Conservation (phyloP, 2,329 filamentous ascomycete species). For the Pyrenophora seminiperda region DNA sequence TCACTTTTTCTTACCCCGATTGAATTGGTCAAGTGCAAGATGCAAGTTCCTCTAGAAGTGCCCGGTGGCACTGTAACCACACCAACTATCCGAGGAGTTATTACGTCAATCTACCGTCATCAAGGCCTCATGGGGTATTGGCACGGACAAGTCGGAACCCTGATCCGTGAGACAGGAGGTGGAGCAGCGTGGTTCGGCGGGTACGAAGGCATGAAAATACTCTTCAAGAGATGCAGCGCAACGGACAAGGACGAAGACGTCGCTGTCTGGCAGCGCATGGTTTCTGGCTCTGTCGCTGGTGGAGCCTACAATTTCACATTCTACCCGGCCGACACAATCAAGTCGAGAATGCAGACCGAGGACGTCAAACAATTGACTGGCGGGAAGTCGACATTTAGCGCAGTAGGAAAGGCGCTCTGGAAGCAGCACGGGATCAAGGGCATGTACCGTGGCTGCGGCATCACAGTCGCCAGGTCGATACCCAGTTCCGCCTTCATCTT, state of each 20-base stretch:
- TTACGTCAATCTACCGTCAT: constrained; percentile 78
- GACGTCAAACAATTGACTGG: constrained; percentile 63
- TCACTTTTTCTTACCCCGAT: constrained; percentile 92
- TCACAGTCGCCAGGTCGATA: constrained; percentile 84
- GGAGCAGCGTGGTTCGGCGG: constrained; percentile 87
- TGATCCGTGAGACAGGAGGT: constrained; percentile 92
- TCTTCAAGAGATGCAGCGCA: constrained; percentile 64
- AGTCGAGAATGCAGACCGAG: constrained; percentile 93
- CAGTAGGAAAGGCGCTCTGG: constrained; percentile 77
- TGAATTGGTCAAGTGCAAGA: constrained; percentile 97
- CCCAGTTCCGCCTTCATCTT: constrained; percentile 99
- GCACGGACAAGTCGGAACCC: constrained; percentile 90
- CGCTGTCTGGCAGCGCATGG: constrained; percentile 83
- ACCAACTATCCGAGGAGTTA: constrained; percentile 71
- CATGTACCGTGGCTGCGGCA: constrained; percentile 91
- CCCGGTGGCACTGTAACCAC: constrained; percentile 51
- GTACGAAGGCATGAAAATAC: constrained; percentile 62
- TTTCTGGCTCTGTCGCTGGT: constrained; percentile 84
- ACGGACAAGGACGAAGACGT: constrained; percentile 60
- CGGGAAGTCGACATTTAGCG: constrained; percentile 69
- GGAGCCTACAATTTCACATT: constrained; percentile 97
- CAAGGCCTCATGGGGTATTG: constrained; percentile 88
- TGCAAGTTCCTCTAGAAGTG: constrained; percentile 72
- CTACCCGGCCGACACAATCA: constrained; percentile 96
- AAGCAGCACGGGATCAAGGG: constrained; percentile 79